These are phyloP conservation scores for Eruca vesicaria DNA, from an alignment of 441 rosid species.

Conservation along the genomic window DNA sequence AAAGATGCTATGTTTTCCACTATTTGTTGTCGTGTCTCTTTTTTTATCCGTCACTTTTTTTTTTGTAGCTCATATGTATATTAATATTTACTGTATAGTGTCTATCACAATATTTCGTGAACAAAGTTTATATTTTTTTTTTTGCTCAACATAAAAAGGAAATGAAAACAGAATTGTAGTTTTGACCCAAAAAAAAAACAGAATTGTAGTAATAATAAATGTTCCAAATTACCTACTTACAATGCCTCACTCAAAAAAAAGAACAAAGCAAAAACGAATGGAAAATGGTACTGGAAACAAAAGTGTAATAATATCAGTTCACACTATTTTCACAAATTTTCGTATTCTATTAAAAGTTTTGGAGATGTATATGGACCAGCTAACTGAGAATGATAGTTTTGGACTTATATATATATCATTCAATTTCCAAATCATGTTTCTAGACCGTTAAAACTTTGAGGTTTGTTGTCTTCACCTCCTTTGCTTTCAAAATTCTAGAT, in stretches of 20 bases:
- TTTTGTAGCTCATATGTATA: not conserved
- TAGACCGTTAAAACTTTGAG: not conserved
- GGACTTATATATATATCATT: conserved; percentile 5
- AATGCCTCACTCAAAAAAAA: no score
- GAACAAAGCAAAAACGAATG: not conserved
- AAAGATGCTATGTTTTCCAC: not conserved
- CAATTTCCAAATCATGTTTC: conserved; percentile 18
- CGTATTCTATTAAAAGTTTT: not conserved
- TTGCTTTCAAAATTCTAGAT: not conserved
- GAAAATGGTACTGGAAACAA: not conserved
- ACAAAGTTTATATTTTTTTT: not conserved
- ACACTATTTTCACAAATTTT: not conserved
- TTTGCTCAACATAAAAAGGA: no score
- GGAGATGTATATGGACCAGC: not conserved
- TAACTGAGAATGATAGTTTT: conserved; percentile 13
- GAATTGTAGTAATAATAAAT: not conserved
- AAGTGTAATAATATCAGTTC: not conserved
- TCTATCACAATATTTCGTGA: not conserved
- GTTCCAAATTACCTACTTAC: not conserved
- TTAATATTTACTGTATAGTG: no score
- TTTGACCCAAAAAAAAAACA: not conserved
- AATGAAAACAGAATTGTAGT: no score
- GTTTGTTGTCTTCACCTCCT: conserved; percentile 7
- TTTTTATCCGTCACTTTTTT: not conserved
- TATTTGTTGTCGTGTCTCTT: not conserved